A percentile compares a stretch with the other conserved stretches of the same genome.
Evolutionary conservation across 1,139 yeast genomes (phyloP).

Genomic region (Tardiomyces digboiensis): DNA sequence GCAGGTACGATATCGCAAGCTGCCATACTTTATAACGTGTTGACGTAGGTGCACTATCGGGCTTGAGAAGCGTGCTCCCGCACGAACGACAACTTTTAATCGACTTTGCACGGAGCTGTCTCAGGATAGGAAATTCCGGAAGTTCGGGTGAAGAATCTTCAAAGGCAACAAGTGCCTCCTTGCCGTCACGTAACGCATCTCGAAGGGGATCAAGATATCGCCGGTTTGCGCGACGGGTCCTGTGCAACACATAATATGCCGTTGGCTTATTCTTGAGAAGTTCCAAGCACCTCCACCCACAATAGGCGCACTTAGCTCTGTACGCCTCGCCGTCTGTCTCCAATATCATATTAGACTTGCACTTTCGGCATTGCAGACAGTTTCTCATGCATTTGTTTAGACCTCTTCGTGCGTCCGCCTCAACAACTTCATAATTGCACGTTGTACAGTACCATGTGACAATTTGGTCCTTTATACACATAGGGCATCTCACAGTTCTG

Average conservation of each 20-base stretch:
- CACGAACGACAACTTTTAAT: conserved; percentile 22
- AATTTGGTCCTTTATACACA: conserved; percentile 12
- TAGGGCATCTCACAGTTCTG: conserved; percentile 12
- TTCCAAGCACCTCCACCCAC: conserved; percentile 3
- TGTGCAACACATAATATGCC: conserved; percentile 4
- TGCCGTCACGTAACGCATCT: not conserved
- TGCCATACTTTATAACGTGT: conserved; percentile 15
- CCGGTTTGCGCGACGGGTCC: not conserved
- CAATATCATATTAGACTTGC: conserved; percentile 6
- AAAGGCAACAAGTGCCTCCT: not conserved
- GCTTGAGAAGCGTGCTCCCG: conserved; percentile 18
- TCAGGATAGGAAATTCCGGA: conserved; percentile 12
- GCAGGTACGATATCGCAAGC: conserved; percentile 13
- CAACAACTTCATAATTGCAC: conserved; percentile 9
- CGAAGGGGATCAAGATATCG: not conserved
- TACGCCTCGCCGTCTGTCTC: not conserved
- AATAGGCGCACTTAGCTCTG: not conserved
- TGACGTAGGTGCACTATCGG: conserved; percentile 20
- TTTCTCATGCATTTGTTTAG: conserved; percentile 12
- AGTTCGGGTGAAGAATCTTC: not conserved
- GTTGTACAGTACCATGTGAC: conserved; percentile 12
- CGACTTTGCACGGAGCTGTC: conserved; percentile 17
- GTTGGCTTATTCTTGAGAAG: conserved; percentile 4
- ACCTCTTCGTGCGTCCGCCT: conserved; percentile 5
- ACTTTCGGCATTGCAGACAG: conserved; percentile 14